These are phyloP conservation scores for Entomortierella chlamydospora DNA, from an alignment of 192 early-diverging fungal genomes.

Conservation along the genomic window DNA sequence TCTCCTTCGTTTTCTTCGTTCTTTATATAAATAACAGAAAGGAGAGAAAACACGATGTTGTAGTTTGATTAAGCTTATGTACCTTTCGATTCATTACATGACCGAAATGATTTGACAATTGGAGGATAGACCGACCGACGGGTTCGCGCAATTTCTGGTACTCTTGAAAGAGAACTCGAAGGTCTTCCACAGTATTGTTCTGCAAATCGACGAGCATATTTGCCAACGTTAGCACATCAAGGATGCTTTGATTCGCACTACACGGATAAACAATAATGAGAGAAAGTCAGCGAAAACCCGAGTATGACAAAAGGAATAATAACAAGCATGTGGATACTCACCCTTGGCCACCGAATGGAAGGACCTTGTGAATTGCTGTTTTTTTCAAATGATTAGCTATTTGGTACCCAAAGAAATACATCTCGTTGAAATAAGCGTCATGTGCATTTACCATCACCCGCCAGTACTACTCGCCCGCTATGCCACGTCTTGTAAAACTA, in stretches of 20 bases:
- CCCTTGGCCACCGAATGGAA: slow-evolving; percentile 20
- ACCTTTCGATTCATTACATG: slow-evolving; percentile 31
- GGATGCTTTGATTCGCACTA: slow-evolving; percentile 27
- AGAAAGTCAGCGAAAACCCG: neutral
- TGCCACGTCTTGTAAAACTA: slow-evolving; percentile 43
- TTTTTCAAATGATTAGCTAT: neutral
- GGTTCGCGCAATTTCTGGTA: slow-evolving; percentile 23
- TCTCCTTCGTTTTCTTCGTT: no score
- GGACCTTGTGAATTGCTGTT: slow-evolving; percentile 34
- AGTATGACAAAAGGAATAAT: neutral
- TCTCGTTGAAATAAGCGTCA: no score
- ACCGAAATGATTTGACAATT: slow-evolving; percentile 22
- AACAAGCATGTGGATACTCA: neutral
- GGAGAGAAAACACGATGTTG: no score
- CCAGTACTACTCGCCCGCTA: slow-evolving; percentile 17
- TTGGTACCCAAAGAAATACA: no score
- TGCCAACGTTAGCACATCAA: slow-evolving; percentile 8
- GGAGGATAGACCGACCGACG: slow-evolving; percentile 5
- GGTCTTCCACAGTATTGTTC: slow-evolving; percentile 17
- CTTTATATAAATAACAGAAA: no score
- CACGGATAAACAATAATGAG: neutral
- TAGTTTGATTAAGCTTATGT: no score
- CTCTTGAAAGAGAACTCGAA: slow-evolving; percentile 16
- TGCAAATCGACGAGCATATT: slow-evolving; percentile 16
- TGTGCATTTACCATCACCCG: slow-evolving; percentile 28